Conservation (phyloP, 345 rosid species). For the Melastoma malabathricum region DNA sequence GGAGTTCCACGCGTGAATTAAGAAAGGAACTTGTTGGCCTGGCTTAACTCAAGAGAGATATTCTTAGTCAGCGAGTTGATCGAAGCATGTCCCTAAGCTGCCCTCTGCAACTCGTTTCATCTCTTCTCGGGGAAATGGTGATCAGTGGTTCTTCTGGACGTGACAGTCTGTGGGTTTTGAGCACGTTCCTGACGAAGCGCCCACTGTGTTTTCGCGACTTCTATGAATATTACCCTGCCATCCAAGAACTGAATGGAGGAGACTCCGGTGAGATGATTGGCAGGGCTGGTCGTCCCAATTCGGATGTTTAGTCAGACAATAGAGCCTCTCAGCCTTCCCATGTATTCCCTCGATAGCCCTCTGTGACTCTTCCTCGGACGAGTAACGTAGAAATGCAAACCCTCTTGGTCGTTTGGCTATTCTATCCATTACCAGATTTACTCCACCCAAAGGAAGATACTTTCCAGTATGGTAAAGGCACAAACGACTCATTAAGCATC, state of each 20-base stretch:
- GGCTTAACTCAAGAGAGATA: too few relatives aligned
- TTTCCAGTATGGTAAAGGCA: not conserved
- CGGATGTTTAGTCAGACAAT: not conserved
- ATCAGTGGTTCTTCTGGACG: too few relatives aligned
- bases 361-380: conserved; percentile 55
- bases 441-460: conserved; percentile 14
- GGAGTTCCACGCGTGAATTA: too few relatives aligned
- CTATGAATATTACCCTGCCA: conserved; percentile 82
- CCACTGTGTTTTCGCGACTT: conserved; percentile 49
- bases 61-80: too few relatives aligned
- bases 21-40: too few relatives aligned
- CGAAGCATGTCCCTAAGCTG: too few relatives aligned
- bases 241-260: conserved; percentile 38
- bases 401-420: conserved; percentile 69
- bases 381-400: conserved; percentile 61
- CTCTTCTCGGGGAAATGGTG: too few relatives aligned
- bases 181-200: conserved; percentile 25
- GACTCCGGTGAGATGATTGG: not conserved
- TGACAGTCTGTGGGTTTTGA: too few relatives aligned
- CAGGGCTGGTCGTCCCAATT: not conserved
- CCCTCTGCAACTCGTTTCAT: too few relatives aligned
- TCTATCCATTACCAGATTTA: conserved; percentile 74
- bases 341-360: conserved; percentile 80
- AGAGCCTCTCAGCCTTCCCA: conserved; percentile 50
- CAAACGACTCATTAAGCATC: not conserved